Conservation (phyloP, 768 basidiomycete species). For the Mycena capillaripes region DNA sequence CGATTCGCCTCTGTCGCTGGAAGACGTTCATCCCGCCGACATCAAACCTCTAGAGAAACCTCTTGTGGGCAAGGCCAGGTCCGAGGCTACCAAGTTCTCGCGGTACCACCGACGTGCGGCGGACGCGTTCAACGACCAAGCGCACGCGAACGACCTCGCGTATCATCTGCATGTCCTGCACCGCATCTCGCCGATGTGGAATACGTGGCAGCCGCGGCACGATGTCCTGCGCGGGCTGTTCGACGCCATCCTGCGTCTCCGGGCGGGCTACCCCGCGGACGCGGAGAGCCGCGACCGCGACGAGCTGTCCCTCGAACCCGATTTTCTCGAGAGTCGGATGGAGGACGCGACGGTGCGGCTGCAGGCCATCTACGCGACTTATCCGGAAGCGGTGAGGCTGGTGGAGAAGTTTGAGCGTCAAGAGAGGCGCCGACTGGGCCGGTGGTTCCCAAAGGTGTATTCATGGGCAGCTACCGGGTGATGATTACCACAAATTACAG, state of each 20-base stretch:
- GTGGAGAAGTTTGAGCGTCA: slow-evolving; percentile 37
- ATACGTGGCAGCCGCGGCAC: slow-evolving; percentile 74
- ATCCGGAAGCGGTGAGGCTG: slow-evolving; percentile 59
- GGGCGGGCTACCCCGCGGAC: slow-evolving; percentile 62
- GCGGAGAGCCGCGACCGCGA: slow-evolving; percentile 46
- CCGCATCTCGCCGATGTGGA: slow-evolving; percentile 74
- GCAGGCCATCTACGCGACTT: slow-evolving; percentile 60
- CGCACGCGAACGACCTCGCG: slow-evolving; percentile 61
- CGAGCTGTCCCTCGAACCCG: slow-evolving; percentile 37
- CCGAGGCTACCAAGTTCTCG: slow-evolving; percentile 31
- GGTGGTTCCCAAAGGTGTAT: slow-evolving; percentile 32
- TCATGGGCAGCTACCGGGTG: slow-evolving; percentile 22
- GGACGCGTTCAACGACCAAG: slow-evolving; percentile 26
- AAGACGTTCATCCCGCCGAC: slow-evolving; percentile 42
- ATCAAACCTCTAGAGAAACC: slow-evolving; percentile 30
- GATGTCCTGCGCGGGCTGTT: slow-evolving; percentile 63
- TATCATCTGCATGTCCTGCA: slow-evolving; percentile 72
- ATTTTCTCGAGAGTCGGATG: slow-evolving; percentile 12
- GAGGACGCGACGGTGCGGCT: slow-evolving; percentile 58
- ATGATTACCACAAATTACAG: slow-evolving; percentile 26
- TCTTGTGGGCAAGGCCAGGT: slow-evolving; percentile 25
- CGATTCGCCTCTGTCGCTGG: slow-evolving; percentile 57
- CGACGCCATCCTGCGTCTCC: slow-evolving; percentile 61
- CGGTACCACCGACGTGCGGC: slow-evolving; percentile 33
- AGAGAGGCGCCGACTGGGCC: slow-evolving; percentile 29